A percentile compares a stretch with the other conserved stretches of the same genome.
phyloP scores from a whole-genome alignment of 345 rosid genomes.

The Gossypium arboreum region DNA sequence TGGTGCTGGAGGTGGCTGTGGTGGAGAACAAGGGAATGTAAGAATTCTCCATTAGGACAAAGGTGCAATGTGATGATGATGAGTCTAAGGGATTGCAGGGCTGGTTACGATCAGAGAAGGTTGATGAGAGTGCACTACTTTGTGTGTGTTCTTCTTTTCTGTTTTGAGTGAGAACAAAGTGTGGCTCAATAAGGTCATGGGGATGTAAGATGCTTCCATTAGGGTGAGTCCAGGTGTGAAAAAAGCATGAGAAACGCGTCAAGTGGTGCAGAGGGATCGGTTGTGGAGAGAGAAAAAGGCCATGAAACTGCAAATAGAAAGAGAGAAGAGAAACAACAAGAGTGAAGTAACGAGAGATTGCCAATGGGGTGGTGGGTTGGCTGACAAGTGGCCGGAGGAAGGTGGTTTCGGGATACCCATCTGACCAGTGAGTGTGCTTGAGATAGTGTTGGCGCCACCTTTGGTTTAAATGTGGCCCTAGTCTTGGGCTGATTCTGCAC shows the following conservation, averaged over 20 bases:
- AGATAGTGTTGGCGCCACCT: conserved; percentile 34
- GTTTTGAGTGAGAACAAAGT: conserved; percentile 10
- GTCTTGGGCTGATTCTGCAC: conserved; percentile 18
- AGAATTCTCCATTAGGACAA: conserved; percentile 22
- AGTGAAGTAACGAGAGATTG: neutral
- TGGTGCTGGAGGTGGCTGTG: conserved; percentile 4
- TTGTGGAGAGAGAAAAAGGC: conserved; percentile 14
- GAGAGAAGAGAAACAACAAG: neutral
- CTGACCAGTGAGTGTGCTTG: conserved; percentile 28
- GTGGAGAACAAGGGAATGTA: neutral
- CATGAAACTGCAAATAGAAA: neutral
- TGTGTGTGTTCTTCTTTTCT: neutral
- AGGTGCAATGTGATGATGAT: neutral
- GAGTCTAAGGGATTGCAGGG: neutral
- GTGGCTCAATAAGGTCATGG: conserved; percentile 19
- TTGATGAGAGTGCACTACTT: neutral
- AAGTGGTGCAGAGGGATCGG: conserved; percentile 11
- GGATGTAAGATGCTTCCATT: conserved; percentile 25
- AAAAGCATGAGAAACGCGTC: conserved; percentile 35
- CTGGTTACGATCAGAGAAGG: neutral
- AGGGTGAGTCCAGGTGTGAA: conserved; percentile 27
- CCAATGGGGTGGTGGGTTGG: neutral
- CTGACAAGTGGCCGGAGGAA: conserved; percentile 33
- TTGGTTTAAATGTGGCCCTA: conserved; percentile 27
- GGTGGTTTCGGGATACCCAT: conserved; percentile 34